These are phyloP conservation scores for Yarrowia sp. DNA, from an alignment of 805 yeast species.

Conservation along the genomic window DNA sequence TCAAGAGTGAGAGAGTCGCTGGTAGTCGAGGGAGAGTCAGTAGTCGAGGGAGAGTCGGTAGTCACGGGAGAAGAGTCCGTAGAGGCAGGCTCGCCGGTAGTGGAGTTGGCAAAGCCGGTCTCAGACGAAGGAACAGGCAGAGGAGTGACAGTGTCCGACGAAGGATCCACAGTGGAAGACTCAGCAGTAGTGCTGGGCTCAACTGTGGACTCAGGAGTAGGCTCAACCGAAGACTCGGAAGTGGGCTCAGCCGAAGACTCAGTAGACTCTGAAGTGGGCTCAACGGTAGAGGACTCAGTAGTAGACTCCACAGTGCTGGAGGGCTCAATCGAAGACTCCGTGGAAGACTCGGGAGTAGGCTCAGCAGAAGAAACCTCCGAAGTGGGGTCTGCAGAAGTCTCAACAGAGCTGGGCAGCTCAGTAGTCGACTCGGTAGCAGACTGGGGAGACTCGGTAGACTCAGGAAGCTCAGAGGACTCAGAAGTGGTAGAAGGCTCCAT, in stretches of 20 bases:
- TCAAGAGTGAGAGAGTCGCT: neutral
- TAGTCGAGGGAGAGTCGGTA: neutral
- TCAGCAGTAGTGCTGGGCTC: too few relatives aligned
- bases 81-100: neutral
- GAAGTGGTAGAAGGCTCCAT: neutral
- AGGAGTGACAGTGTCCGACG: neutral
- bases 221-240: neutral
- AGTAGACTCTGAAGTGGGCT: neutral
- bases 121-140: neutral
- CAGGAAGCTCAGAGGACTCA: too few relatives aligned
- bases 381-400: neutral
- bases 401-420: neutral
- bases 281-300: neutral
- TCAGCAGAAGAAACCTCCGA: neutral
- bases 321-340: neutral
- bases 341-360: neutral
- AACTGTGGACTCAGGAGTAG: too few relatives aligned
- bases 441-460: too few relatives aligned
- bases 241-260: neutral
- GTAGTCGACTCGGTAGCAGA: too few relatives aligned
- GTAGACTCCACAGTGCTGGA: neutral
- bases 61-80: neutral
- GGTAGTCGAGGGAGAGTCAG: neutral
- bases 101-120: neutral
- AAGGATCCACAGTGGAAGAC: too few relatives aligned